Evolutionary conservation across 228 moss, liverwort and hornwort species (phyloP), one percentile per base, ranked within the genome.

Genomic region (Sphagnum magellanicum): DNA sequence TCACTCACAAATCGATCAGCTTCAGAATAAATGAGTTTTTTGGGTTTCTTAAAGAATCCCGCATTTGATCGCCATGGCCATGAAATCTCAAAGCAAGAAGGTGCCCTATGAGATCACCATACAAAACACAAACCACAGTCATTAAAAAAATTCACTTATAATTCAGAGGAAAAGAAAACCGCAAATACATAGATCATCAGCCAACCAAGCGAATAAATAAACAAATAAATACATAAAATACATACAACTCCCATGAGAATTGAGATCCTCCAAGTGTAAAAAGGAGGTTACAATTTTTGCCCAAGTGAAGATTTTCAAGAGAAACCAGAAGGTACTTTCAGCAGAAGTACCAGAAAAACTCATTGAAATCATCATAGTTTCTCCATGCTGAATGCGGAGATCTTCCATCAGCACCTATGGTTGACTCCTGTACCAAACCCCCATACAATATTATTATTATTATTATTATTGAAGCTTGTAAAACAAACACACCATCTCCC

Each of bases 341-440:
- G 32, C 32, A 32, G 32, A 32, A 32, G 60, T 70, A 97, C 98
- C 98, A 98, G 84, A 98, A 98, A 80, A 84, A 94, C 72, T 97
- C 97, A 69, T 97, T 97, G 48, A 97, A 97, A 70, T 97, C 97
- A 73, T 97, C 97, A 74, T 97, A 97, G 74, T 97, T 98, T 74
- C 98, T 88, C 98, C 98, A 98, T 50, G 84, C 86, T 59, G 94
- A 91, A 89, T 94, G 92, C 5, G 94, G 84, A 68, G 92, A 86
- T 66, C 65, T 90, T 63, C 94, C 90, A 60, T 70, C 89, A 11
- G 80, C 81, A 77, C 87, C 87, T 50, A 87, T 74, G 59, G 77
- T 78, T 55, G 94, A 72, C 79, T 98, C 98, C 97, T 98, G 85
- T 32, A 32, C 32, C 3, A 32, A 32, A 32, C 32, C 32, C 32